Evolutionary conservation across 129 eudicot genomes (phyloP).

Genomic region (Silybum marianum): DNA sequence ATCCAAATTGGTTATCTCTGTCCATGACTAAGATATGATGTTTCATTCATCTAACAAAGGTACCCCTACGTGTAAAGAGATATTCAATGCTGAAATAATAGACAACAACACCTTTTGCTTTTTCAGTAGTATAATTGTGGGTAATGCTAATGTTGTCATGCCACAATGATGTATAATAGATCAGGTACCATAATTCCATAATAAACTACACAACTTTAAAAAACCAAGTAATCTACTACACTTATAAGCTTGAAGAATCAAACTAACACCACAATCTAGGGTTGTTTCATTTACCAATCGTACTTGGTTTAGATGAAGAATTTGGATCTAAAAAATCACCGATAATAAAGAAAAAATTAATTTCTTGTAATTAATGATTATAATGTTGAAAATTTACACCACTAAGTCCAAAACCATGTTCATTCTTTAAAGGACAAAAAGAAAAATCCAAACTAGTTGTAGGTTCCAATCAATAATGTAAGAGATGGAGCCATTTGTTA

Average conservation of each 20-base stretch:
- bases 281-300: neutral
- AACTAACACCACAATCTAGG: neutral
- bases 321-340: neutral
- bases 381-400: neutral
- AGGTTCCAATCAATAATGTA: constrained; percentile 24
- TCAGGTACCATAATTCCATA: neutral
- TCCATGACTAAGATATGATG: neutral
- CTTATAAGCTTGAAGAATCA: neutral
- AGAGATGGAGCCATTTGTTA: constrained; percentile 4
- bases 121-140: neutral
- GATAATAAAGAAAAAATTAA: neutral
- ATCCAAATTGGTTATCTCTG: neutral
- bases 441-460: neutral
- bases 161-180: neutral
- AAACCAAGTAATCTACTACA: neutral
- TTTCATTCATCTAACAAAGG: neutral
- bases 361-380: neutral
- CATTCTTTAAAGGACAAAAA: neutral
- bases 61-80: neutral
- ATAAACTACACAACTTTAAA: neutral
- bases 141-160: neutral
- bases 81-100: neutral
- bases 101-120: neutral
- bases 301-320: neutral
- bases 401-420: neutral